Evolutionary conservation across 192 early-diverging fungal genomes (phyloP), one percentile per base, ranked within the genome.

Genomic region (Spizellomyces sp.): DNA sequence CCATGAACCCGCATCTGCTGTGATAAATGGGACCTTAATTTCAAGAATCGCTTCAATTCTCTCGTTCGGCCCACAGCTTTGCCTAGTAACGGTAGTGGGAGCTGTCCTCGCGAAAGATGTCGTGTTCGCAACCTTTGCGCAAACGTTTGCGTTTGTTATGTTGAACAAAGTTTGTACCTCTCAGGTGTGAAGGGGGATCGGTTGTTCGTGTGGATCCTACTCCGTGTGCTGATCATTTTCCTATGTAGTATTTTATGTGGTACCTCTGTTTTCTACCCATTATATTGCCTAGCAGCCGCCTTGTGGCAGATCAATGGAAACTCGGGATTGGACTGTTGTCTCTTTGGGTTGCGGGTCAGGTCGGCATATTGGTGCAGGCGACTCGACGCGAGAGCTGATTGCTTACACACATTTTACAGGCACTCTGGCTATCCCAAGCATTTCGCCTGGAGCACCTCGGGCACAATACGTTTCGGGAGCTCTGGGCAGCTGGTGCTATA

Each of bases 121-220:
- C 15, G 91, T 89, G 65, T 91, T 98, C 77, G 92, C 94, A 5
- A 87, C 84, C 17, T 98, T 98, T 80, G 76, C 90, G 43, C 98
- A 99, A 67, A 99, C 96, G 0, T 96, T 95, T 86, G 88, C 88
- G 1, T 99, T 99, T 86, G 96, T 99, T 7, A 88, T 91, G 22
- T 91, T 91, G 73, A 97, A 99, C 83, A 98, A 98, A 82, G 98
- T 98, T 59, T 93, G 90, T 76, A 99, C 98, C 1, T 91, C 95
- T 21, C 94, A 95, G 90, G 50, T 54, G 12, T n/a, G 50, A 36
- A 2, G 27, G 27, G 0, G 27, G 27, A 36, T 36, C 27, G 27
- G 3, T 3, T 36, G 27, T 36, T 36, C 27, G 0, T 36, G 27
- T 36, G 27, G 27, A 36, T 36, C 27, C 27, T 36, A 36, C 27